phyloP scores from a whole-genome alignment of 2,329 filamentous ascomycete species.

The Stromatinia cepivora region DNA sequence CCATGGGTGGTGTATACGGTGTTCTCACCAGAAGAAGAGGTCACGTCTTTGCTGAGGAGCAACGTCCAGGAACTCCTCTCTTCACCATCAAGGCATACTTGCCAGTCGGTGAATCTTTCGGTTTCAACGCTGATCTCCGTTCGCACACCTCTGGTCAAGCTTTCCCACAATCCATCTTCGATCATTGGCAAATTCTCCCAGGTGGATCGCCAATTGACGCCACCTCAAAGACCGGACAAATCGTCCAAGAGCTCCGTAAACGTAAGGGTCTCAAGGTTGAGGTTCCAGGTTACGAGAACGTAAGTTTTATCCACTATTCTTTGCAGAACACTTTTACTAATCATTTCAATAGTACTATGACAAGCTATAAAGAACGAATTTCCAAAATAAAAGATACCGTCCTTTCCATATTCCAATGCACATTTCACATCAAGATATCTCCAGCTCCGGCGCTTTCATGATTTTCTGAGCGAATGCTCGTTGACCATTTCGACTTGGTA shows the following conservation, averaged over 20 bases:
- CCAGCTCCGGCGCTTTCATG: slow-evolving; percentile 35
- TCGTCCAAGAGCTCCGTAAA: slow-evolving; percentile 92
- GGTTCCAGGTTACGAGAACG: slow-evolving; percentile 91
- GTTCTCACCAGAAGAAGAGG: slow-evolving; percentile 96
- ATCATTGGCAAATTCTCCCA: slow-evolving; percentile 96
- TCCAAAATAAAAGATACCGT: slow-evolving; percentile 39
- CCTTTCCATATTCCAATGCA: slow-evolving; percentile 32
- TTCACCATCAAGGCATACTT: slow-evolving; percentile 99
- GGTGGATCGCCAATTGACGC: slow-evolving; percentile 88
- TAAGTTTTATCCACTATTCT: slow-evolving; percentile 55
- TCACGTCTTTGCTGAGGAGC: slow-evolving; percentile 98
- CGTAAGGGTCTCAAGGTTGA: slow-evolving; percentile 99
- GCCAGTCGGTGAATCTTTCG: slow-evolving; percentile 96
- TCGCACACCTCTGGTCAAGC: slow-evolving; percentile 92
- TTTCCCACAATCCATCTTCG: slow-evolving; percentile 98
- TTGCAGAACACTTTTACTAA: slow-evolving; percentile 42
- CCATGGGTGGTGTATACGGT: slow-evolving; percentile 99
- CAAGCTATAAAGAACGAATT: slow-evolving; percentile 74
- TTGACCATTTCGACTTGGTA: slow-evolving; percentile 29
- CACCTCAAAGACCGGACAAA: slow-evolving; percentile 76
- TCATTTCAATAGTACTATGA: slow-evolving; percentile 79
- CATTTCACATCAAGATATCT: slow-evolving; percentile 32
- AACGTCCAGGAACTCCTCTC: slow-evolving; percentile 96
- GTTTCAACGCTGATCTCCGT: slow-evolving; percentile 97
- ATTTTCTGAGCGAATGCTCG: slow-evolving; percentile 35